Percentiles rank a stretch among this genome's conserved stretches.
phyloP scores from a whole-genome alignment of 2,329 filamentous ascomycete genomes.

The Metarhizium humberi region DNA sequence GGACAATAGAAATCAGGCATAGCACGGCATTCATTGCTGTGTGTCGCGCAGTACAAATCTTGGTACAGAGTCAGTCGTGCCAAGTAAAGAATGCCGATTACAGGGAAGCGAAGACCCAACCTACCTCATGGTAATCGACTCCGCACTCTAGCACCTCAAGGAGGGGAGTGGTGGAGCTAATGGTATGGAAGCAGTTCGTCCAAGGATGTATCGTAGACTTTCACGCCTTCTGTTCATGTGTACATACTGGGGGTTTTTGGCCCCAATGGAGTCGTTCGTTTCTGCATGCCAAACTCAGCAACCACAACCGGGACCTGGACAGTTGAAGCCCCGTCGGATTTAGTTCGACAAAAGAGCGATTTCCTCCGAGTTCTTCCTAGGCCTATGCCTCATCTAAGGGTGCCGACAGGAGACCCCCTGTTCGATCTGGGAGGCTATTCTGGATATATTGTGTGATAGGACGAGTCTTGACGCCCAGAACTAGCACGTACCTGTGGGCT shows the following conservation, averaged over 20 bases:
- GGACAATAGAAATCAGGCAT: no score
- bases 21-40: no score
- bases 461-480: neutral
- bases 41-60: no score
- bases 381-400: neutral
- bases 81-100: neutral
- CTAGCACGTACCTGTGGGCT: neutral
- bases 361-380: neutral
- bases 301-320: neutral
- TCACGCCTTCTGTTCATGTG: neutral
- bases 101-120: neutral
- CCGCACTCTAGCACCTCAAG: neutral
- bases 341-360: neutral
- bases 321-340: neutral
- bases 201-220: neutral
- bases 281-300: neutral
- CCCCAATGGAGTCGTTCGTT: neutral
- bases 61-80: no score
- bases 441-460: neutral
- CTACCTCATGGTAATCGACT: neutral
- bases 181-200: neutral
- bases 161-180: neutral
- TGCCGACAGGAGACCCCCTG: neutral
- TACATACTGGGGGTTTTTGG: neutral
- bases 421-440: neutral